Evolutionary conservation across 768 basidiomycete species (phyloP), one percentile per base, ranked within the genome.

Genomic region (Suillus fuscotomentosus): DNA sequence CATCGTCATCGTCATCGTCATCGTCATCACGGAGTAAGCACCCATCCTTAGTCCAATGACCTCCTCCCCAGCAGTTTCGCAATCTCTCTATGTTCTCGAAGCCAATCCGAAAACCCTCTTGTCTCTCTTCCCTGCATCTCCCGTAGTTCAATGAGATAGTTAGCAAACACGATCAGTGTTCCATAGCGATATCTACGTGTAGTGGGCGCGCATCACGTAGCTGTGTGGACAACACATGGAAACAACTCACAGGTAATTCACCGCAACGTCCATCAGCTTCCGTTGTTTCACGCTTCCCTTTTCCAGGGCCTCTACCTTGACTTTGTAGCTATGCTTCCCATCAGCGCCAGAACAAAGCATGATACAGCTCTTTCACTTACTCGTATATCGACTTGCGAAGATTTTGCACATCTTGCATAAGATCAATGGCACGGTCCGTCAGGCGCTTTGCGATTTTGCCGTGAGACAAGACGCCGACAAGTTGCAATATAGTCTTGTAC

Each of bases 381-480:
- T 97, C 94, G 73, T 94, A 97, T 57, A 99, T 90, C 0, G 97
- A 94, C 75, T 93, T 94, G 42, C 97, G 87, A 45, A 99, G 81
- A 73, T 99, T 99, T 76, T 99, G 97, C 0, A 99, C 96, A 67
- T 96, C 95, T 77, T 93, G 91, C 92, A 95, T 95, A 69, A 89
- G 77, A 76, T 99, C 96, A 68, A 97, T 88, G 2, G 91, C 94
- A 27, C 86, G 80, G 74, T 99, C 97, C 0, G 95, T 89, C 65
- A 99, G 75, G 48, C 88, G 86, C 77, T 99, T 99, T 13, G 97
- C 97, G 11, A 88, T 79, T 76, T 98, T 98, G 22, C 97, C 97
- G 70, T 96, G 85, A 9, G 92, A 91, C 38, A 98, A 84, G 13
- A 98, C 90, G 5, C 94, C 90, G 54, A 97, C 94, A 63, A 99